Evolutionary conservation across 192 early-diverging fungal species (phyloP).

Genomic region (Backusella australiensis): DNA sequence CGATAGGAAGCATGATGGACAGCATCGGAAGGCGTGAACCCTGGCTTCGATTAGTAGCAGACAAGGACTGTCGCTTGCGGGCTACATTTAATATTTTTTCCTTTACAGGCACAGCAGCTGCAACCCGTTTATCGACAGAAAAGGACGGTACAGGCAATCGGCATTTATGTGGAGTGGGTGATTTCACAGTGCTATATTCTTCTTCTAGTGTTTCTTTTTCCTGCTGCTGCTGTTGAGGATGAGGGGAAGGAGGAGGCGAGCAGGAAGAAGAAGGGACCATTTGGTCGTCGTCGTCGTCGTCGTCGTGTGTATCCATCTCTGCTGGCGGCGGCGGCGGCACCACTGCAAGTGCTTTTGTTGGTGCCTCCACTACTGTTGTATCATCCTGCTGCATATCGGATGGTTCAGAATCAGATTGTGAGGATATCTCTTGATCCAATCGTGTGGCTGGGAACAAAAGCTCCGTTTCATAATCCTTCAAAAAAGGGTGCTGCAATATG

Average conservation of each 20-base stretch:
- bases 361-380: background rate
- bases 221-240: background rate
- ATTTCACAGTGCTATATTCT: background rate
- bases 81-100: conserved; percentile 23
- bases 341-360: background rate
- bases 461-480: conserved; percentile 24
- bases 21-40: conserved; percentile 32
- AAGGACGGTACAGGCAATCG: conserved; percentile 26
- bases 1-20: background rate
- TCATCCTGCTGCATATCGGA: conserved; percentile 7
- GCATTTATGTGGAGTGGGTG: conserved; percentile 9
- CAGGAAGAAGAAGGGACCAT: background rate
- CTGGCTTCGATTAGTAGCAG: conserved; percentile 23
- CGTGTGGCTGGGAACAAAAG: conserved; percentile 24
- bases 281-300: background rate
- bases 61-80: conserved; percentile 26
- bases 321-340: background rate
- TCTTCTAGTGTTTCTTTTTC: background rate
- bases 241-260: background rate
- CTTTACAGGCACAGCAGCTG: conserved; percentile 8
- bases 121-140: conserved; percentile 1
- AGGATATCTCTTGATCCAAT: conserved; percentile 10
- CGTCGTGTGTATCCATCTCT: background rate
- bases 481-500: conserved; percentile 29
- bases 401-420: conserved; percentile 19